Evolutionary conservation across 306 rosid genomes (phyloP).

Genomic region (Citrullus mucosospermus): DNA sequence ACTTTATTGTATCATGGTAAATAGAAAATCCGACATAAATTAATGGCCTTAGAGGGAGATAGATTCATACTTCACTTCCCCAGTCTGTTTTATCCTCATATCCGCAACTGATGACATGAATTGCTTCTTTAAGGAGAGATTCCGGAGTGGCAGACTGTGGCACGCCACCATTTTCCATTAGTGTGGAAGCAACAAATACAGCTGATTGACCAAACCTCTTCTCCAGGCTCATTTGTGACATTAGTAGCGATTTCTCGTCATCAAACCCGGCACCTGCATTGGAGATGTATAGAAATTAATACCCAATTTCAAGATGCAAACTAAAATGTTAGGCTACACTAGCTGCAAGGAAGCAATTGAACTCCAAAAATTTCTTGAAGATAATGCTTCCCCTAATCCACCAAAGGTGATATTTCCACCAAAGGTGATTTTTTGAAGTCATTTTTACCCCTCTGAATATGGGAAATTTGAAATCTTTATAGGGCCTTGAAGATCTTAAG

Average conservation of each 20-base stretch:
- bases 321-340: not conserved
- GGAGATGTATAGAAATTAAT: not conserved
- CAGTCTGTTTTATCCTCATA: constrained; percentile 94
- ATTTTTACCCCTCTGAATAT: not conserved
- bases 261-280: constrained; percentile 84
- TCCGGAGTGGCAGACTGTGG: constrained; percentile 96
- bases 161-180: constrained; percentile 98
- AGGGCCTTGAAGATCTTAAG: not conserved
- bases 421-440: not conserved
- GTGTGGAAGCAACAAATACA: constrained; percentile 90
- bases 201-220: constrained; percentile 93
- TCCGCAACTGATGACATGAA: constrained; percentile 98
- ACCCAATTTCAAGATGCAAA: not conserved
- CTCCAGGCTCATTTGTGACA: constrained; percentile 96
- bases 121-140: constrained; percentile 92
- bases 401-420: not conserved
- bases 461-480: not conserved
- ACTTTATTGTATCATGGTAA: not conserved
- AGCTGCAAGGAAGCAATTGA: not conserved
- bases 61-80: constrained; percentile 65
- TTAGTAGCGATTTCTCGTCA: constrained; percentile 74
- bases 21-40: not conserved
- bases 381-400: not conserved
- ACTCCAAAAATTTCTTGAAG: not conserved
- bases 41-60: not conserved